A percentile compares a stretch with the other conserved stretches of the same genome.
Evolutionary conservation across 495 filamentous ascomycete genomes (phyloP).

Genomic region (Apiosordaria backusii): DNA sequence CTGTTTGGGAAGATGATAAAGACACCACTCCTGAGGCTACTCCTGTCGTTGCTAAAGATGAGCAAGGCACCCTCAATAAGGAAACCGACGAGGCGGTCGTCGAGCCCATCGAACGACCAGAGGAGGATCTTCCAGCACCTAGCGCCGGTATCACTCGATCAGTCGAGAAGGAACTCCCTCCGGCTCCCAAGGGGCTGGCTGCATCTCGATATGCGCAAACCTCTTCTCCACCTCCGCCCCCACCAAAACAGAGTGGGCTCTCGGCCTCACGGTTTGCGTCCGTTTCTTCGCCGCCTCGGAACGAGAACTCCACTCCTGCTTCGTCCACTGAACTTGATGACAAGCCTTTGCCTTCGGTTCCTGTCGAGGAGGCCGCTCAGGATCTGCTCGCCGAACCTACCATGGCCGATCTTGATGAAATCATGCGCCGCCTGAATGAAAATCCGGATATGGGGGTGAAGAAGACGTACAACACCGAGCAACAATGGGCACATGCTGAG

Average conservation of each 20-base stretch:
- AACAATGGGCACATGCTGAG: conserved; percentile 42
- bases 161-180: conserved; percentile 3
- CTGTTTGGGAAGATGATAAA: conserved; percentile 34
- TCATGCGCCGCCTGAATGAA: conserved; percentile 78
- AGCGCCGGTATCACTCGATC: not conserved
- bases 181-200: conserved; percentile 32
- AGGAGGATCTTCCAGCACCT: conserved; percentile 7
- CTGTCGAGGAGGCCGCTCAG: conserved; percentile 10
- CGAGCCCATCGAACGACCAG: conserved; percentile 19
- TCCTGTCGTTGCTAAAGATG: conserved; percentile 19
- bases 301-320: conserved; percentile 19
- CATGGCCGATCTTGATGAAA: conserved; percentile 76
- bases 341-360: conserved; percentile 12
- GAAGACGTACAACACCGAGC: conserved; percentile 47
- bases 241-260: conserved; percentile 30
- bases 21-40: conserved; percentile 25
- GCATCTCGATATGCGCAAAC: conserved; percentile 42
- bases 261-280: conserved; percentile 34
- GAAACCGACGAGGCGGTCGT: conserved; percentile 10
- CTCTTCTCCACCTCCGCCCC: conserved; percentile 32
- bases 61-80: conserved; percentile 20
- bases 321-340: conserved; percentile 21
- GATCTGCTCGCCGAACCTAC: conserved; percentile 47
- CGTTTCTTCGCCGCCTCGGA: conserved; percentile 20
- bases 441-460: conserved; percentile 70